Conservation (phyloP, 1,284 basidiomycete genomes). For the Marasmius fiardii region DNA sequence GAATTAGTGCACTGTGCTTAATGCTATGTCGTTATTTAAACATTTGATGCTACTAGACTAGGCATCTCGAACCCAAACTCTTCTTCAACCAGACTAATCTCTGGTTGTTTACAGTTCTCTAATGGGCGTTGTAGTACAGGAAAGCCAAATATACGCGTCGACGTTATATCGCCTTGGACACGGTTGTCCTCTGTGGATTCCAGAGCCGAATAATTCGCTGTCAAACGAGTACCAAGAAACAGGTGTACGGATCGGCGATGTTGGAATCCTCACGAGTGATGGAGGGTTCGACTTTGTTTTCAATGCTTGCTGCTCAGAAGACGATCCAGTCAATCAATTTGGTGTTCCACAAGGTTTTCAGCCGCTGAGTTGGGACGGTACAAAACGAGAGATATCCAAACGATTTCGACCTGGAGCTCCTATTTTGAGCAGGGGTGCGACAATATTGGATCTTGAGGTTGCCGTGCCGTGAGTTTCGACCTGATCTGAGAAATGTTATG, state of each 20-base stretch:
- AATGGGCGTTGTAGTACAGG: too few relatives aligned
- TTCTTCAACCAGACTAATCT: too few relatives aligned
- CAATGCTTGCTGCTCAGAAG: conserved; percentile 17
- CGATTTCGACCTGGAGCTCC: not conserved
- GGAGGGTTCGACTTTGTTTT: conserved; percentile 18
- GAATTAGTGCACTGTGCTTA: too few relatives aligned
- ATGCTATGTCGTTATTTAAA: too few relatives aligned
- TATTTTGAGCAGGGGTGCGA: not conserved
- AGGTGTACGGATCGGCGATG: conserved; percentile 25
- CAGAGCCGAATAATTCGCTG: conserved; percentile 20
- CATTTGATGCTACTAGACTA: too few relatives aligned
- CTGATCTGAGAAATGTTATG: not conserved
- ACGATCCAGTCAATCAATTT: conserved; percentile 21
- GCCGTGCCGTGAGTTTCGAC: not conserved
- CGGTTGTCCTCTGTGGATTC: conserved; percentile 28
- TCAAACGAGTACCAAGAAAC: conserved; percentile 16
- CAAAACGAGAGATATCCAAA: not conserved
- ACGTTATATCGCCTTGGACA: conserved; percentile 6
- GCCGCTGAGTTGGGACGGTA: conserved; percentile 3
- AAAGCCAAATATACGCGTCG: conserved; percentile 1
- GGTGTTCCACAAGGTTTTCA: conserved; percentile 24
- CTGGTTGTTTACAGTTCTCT: too few relatives aligned
- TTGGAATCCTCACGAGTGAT: conserved; percentile 14
- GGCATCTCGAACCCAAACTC: too few relatives aligned
- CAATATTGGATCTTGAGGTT: not conserved